A percentile compares a stretch with the other conserved stretches of the same genome.
phyloP scores from a whole-genome alignment of 169 alveolate genomes.

The Plasmodium yoelii region DNA sequence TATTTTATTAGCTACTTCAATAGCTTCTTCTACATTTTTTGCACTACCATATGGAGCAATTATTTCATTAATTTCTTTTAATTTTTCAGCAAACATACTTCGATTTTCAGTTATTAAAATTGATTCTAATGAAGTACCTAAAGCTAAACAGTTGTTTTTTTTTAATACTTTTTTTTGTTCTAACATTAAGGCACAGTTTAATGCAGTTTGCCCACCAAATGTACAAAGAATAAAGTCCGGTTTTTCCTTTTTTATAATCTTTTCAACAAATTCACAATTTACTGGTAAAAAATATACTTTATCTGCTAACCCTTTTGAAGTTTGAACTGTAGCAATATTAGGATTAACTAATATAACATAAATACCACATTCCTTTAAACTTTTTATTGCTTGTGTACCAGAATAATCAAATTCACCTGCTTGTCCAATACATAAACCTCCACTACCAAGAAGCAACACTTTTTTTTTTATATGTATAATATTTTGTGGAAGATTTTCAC shows the following conservation, averaged over 20 bases:
- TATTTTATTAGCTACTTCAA: slow-evolving; percentile 84
- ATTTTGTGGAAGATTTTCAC: slow-evolving; percentile 80
- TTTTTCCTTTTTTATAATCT: slow-evolving; percentile 87
- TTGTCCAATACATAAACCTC: slow-evolving; percentile 92
- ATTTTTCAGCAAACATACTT: slow-evolving; percentile 86
- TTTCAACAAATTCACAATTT: slow-evolving; percentile 88
- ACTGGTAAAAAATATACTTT: slow-evolving; percentile 91
- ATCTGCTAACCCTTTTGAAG: slow-evolving; percentile 87
- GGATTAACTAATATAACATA: slow-evolving; percentile 90
- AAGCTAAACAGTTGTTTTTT: slow-evolving; percentile 83
- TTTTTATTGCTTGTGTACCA: slow-evolving; percentile 92
- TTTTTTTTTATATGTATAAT: slow-evolving; percentile 84
- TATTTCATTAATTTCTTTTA: slow-evolving; percentile 88
- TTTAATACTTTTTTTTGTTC: slow-evolving; percentile 84
- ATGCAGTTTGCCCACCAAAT: slow-evolving; percentile 94
- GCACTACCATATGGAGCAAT: slow-evolving; percentile 89
- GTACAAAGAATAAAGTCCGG: slow-evolving; percentile 92
- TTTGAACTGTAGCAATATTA: slow-evolving; percentile 93
- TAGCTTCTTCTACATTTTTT: slow-evolving; percentile 81
- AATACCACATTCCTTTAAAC: slow-evolving; percentile 89
- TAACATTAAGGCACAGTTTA: slow-evolving; percentile 90
- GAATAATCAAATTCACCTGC: slow-evolving; percentile 94
- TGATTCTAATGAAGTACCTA: slow-evolving; percentile 85
- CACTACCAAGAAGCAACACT: slow-evolving; percentile 86
- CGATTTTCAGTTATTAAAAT: slow-evolving; percentile 91